These are phyloP conservation scores for Hordeum pubiflorum DNA, from an alignment of 202 grass and related monocot genomes.

Conservation along the genomic window DNA sequence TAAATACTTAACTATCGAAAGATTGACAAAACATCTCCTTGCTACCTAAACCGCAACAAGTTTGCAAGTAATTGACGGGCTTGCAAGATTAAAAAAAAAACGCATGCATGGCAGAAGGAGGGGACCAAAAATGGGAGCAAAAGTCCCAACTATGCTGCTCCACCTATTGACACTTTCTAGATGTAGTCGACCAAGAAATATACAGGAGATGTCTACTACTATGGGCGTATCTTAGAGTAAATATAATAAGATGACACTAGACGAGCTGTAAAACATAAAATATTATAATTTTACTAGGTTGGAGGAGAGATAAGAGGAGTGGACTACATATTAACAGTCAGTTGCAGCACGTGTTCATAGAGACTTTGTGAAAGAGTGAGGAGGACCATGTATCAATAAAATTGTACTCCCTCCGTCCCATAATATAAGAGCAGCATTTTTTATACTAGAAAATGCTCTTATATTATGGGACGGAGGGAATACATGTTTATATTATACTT, in stretches of 20 bases:
- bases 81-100: neutral
- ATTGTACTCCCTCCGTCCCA: too few species aligned
- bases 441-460: too few species aligned
- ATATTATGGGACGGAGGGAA: too few species aligned
- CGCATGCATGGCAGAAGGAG: neutral
- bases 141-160: neutral
- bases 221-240: too few species aligned
- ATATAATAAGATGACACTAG: too few species aligned
- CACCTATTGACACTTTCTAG: neutral
- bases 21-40: neutral
- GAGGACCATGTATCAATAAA: too few species aligned
- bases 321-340: fast-evolving
- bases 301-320: too few species aligned
- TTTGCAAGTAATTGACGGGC: neutral
- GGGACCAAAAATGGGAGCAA: neutral
- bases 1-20: neutral
- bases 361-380: too few species aligned
- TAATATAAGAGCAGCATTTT: too few species aligned
- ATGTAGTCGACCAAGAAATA: neutral
- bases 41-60: neutral
- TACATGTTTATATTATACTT: too few species aligned
- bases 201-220: neutral
- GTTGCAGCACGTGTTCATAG: fast-evolving
- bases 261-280: too few species aligned
- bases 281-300: too few species aligned